A percentile compares a stretch with the other conserved stretches of the same genome.
Conservation (phyloP, 768 basidiomycete species). For the Termitomyces sp. region DNA sequence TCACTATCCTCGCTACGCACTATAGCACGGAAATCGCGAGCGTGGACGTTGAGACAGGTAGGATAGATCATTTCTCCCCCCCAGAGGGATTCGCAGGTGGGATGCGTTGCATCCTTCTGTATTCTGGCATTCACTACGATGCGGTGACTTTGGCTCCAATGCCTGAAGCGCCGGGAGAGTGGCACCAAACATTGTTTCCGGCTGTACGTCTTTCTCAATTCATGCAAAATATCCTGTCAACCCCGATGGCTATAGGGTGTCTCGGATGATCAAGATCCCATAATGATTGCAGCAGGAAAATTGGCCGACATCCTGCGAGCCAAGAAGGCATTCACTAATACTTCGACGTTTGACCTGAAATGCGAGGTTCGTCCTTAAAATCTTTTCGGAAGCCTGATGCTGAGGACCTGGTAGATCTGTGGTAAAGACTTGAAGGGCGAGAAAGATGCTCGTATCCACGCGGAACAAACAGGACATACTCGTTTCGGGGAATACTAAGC, state of each 20-base stretch:
- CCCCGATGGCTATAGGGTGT: slow-evolving; percentile 20
- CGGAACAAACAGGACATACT: slow-evolving; percentile 80
- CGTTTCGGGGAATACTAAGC: slow-evolving; percentile 75
- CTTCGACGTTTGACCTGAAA: slow-evolving; percentile 84
- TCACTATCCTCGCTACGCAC: slow-evolving; percentile 78
- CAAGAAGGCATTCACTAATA: slow-evolving; percentile 88
- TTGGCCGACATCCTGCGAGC: slow-evolving; percentile 70
- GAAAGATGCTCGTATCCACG: slow-evolving; percentile 89
- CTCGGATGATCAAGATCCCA: slow-evolving; percentile 40
- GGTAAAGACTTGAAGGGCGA: slow-evolving; percentile 87
- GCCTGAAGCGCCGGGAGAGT: slow-evolving; percentile 72
- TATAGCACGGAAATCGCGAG: slow-evolving; percentile 85
- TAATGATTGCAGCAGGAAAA: slow-evolving; percentile 62
- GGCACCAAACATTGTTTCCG: slow-evolving; percentile 86
- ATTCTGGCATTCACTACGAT: slow-evolving; percentile 98
- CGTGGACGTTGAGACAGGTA: slow-evolving; percentile 89
- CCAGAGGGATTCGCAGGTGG: slow-evolving; percentile 32
- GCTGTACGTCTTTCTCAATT: slow-evolving; percentile 34
- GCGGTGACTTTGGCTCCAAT: slow-evolving; percentile 80
- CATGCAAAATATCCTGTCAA: not conserved
- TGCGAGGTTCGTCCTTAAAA: slow-evolving; percentile 59
- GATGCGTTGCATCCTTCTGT: slow-evolving; percentile 72
- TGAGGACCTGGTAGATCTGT: slow-evolving; percentile 52
- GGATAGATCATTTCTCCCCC: slow-evolving; percentile 79
- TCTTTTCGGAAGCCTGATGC: not conserved